Evolutionary conservation across 257 asterid species (phyloP).

Genomic region (Solanum corneliomulleri): DNA sequence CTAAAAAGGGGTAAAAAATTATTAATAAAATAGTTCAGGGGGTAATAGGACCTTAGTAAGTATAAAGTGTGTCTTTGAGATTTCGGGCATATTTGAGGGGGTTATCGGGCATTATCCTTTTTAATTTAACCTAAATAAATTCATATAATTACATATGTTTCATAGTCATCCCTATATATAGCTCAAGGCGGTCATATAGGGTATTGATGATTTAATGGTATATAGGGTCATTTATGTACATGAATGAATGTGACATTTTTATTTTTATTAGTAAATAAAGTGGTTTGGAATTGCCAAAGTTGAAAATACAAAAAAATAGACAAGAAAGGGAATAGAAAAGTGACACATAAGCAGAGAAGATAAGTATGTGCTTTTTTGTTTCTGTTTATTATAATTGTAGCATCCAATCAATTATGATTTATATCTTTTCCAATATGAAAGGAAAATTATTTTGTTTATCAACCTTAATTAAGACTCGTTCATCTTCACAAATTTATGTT

Average conservation of each 20-base stretch:
- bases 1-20: too few species aligned
- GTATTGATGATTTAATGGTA: neutral
- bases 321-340: neutral
- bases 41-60: too few species aligned
- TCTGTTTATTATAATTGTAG: neutral
- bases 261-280: neutral
- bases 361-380: neutral
- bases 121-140: neutral
- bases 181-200: too few species aligned
- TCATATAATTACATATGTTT: neutral
- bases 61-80: too few species aligned
- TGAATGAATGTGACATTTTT: neutral
- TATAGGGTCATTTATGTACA: neutral
- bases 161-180: neutral
- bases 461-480: neutral
- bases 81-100: too few species aligned
- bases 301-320: neutral
- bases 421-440: neutral
- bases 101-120: too few species aligned
- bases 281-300: neutral
- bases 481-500: neutral
- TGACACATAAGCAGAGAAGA: neutral
- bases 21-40: too few species aligned
- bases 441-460: neutral
- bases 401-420: neutral